phyloP scores from a whole-genome alignment of 1,139 yeast species.

The Yamadazyma siamensis region DNA sequence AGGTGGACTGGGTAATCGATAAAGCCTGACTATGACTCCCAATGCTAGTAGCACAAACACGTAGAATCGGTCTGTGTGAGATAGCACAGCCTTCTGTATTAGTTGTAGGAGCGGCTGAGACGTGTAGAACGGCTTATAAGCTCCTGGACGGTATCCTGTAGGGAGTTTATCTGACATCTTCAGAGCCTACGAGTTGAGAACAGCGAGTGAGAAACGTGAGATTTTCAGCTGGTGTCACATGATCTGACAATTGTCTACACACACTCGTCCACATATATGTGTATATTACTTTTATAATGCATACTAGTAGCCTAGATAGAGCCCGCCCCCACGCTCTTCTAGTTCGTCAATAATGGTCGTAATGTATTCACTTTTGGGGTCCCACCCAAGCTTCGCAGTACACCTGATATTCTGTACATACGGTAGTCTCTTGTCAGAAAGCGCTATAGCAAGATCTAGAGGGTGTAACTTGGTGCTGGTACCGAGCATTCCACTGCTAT shows the following conservation, averaged over 20 bases:
- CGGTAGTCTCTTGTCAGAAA: constrained; percentile 76
- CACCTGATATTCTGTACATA: constrained; percentile 58
- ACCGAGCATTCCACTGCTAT: constrained; percentile 87
- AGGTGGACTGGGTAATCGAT: constrained; percentile 61
- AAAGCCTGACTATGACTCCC: constrained; percentile 40
- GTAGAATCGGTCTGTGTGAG: constrained; percentile 19
- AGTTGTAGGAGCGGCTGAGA: constrained; percentile 7
- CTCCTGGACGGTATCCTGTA: constrained; percentile 20
- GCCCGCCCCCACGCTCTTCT: constrained; percentile 42
- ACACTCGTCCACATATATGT: too few relatives aligned
- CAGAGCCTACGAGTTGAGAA: too few relatives aligned
- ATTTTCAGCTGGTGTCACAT: too few relatives aligned
- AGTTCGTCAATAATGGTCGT: constrained; percentile 34
- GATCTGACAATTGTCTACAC: too few relatives aligned
- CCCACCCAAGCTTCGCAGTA: constrained; percentile 86
- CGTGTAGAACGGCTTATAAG: constrained; percentile 13
- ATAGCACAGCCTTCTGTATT: constrained; percentile 3
- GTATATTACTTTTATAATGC: too few relatives aligned
- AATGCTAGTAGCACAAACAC: constrained; percentile 19
- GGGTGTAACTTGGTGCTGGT: constrained; percentile 82
- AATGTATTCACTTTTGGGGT: constrained; percentile 68
- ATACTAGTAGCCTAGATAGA: constrained; percentile 43
- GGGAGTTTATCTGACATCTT: too few relatives aligned
- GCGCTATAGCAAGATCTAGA: constrained; percentile 80
- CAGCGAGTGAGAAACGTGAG: too few relatives aligned